Base-by-base conservation (phyloP, 1,284 basidiomycete species). In the Boletus smithii region DNA sequence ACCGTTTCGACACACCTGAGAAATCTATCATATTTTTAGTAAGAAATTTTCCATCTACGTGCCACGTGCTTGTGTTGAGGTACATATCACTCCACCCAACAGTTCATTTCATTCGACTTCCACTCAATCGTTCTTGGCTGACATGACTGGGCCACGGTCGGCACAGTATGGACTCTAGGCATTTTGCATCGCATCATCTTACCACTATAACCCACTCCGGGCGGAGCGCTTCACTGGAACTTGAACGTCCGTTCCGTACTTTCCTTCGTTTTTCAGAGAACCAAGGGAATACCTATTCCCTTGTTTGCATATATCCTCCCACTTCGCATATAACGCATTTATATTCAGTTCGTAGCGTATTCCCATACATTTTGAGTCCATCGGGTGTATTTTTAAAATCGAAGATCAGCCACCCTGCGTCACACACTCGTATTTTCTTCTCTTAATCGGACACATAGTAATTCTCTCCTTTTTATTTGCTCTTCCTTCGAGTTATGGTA, bases 1-100 rank as follows among this genome's bases (percentile, higher is more conserved):
- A n/a, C 66, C 66, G 0, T 68, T 68, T 42, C 55, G 67, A 34
- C 54, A 63, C n/a, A 22, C 16, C 20, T 69, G 44, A 69, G n/a
- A 36, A 39, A 44, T 39, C 32, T 43, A 23, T 24, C 43, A 48
- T 49, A 43, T 43, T 35, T 51, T 50, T 48, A 50, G 56, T 63
- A 37, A 45, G 62, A 30, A 33, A 27, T n/a, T 13, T 16, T 44
- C 8, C 20, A 5, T 8, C 26, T 3, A 17, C 11, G 13, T 20
- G 8, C 14, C 14, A 5, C 33, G 29, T 42, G 17, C 31, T 14
- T 11, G 10, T 29, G 36, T 38, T 65, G 39, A 65, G 30, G 24
- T 23, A 18, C 14, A 14, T 31, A 9, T 26, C 8, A 11, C 20
- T n/a, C 8, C 31, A 16, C 18, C 18, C 14, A 7, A 27, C 33